Conservation (phyloP, 306 rosid genomes). For the Astragalus glycyphyllos region DNA sequence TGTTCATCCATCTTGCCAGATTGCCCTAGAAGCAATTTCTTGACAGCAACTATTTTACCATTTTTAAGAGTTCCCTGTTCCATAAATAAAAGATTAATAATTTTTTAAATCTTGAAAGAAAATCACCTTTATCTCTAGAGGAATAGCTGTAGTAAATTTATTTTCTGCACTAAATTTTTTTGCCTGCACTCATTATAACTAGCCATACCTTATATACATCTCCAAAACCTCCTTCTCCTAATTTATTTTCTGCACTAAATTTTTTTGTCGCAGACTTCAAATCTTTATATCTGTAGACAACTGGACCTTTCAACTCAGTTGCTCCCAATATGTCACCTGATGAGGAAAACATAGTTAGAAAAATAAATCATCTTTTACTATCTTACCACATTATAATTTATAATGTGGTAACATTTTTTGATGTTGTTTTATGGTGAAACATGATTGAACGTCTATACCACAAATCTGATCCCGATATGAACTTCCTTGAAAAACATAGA, state of each 20-base stretch:
- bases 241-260: constrained; percentile 62
- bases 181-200: too few relatives aligned
- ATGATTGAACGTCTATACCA: too few relatives aligned
- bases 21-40: constrained; percentile 57
- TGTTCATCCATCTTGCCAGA: constrained; percentile 53
- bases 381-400: too few relatives aligned
- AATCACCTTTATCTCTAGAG: background rate
- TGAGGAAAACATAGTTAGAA: background rate
- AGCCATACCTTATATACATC: constrained; percentile 73
- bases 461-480: too few relatives aligned
- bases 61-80: constrained; percentile 70
- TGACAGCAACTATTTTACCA: constrained; percentile 74
- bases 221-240: constrained; percentile 85
- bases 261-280: constrained; percentile 66
- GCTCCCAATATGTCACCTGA: constrained; percentile 71
- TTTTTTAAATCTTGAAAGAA: background rate
- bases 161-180: background rate
- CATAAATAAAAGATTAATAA: background rate
- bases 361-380: too few relatives aligned
- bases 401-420: too few relatives aligned
- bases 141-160: background rate
- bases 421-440: too few relatives aligned
- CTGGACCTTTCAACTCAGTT: constrained; percentile 69
- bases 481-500: too few relatives aligned
- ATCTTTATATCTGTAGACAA: constrained; percentile 58